These are phyloP conservation scores for Echinosophora koreensis DNA, from an alignment of 306 rosid species.

Conservation along the genomic window DNA sequence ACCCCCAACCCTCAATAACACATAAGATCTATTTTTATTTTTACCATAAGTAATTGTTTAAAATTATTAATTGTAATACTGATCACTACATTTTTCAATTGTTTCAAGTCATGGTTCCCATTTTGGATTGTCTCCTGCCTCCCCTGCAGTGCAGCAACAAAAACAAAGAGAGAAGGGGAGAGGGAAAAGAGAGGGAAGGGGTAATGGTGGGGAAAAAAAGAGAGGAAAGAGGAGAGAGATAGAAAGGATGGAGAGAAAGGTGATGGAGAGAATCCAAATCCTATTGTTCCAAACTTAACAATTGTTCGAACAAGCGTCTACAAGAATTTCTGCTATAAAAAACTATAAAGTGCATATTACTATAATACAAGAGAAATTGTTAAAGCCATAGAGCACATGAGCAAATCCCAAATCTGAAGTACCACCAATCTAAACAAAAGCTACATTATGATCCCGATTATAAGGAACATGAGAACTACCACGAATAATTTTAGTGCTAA, in stretches of 20 bases:
- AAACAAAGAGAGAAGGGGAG: no score
- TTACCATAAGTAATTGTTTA: not conserved
- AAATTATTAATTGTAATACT: not conserved
- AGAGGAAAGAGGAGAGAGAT: no score
- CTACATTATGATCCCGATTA: not conserved
- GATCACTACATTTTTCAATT: not conserved
- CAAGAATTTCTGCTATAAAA: not conserved
- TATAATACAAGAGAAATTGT: not conserved
- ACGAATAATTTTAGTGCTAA: conserved; percentile 8
- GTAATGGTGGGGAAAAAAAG: no score
- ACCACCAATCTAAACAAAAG: not conserved
- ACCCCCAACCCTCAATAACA: not conserved
- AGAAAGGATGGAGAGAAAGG: no score
- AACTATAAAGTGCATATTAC: conserved; percentile 7
- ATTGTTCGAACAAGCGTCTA: not conserved
- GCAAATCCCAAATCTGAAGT: not conserved
- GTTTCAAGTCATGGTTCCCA: conserved; percentile 12
- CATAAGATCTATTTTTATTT: not conserved
- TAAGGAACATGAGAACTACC: not conserved
- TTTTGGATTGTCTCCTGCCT: no score
- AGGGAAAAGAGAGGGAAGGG: no score
- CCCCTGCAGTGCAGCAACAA: no score
- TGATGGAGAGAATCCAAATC: no score
- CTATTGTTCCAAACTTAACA: not conserved
- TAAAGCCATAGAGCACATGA: conserved; percentile 3